A percentile compares a stretch with the other conserved stretches of the same genome.
phyloP scores from a whole-genome alignment of 1,284 basidiomycete species.

The Trichosporon sp. region DNA sequence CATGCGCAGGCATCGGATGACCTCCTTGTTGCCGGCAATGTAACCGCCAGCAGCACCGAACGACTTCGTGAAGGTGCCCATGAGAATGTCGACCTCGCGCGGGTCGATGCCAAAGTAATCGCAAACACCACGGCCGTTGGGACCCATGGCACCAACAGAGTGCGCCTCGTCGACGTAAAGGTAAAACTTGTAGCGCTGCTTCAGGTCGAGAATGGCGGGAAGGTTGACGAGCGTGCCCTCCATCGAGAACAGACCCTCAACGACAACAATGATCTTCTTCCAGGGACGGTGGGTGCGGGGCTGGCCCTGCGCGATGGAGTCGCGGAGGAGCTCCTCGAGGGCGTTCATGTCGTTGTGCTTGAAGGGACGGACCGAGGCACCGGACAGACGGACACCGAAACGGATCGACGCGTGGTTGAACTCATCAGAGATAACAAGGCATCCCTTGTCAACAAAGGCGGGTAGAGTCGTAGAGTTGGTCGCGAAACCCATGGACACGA shows the following conservation, averaged over 20 bases:
- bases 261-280: conserved; percentile 96
- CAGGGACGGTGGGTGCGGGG: conserved; percentile 96
- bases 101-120: conserved; percentile 94
- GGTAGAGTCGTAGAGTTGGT: conserved; percentile 97
- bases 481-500: conserved; percentile 96
- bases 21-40: conserved; percentile 76
- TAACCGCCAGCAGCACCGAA: conserved; percentile 98
- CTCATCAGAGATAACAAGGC: conserved; percentile 95
- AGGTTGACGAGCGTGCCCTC: conserved; percentile 91
- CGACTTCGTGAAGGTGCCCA: conserved; percentile 99
- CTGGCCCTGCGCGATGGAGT: conserved; percentile 95
- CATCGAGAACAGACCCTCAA: conserved; percentile 98
- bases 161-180: conserved; percentile 97
- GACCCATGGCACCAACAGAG: conserved; percentile 92
- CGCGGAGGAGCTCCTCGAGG: conserved; percentile 79
- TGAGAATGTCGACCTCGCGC: conserved; percentile 81
- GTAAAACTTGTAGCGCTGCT: conserved; percentile 98
- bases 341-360: conserved; percentile 94
- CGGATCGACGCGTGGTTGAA: conserved; percentile 95
- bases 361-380: conserved; percentile 88
- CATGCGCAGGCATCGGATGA: conserved; percentile 80
- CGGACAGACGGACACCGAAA: conserved; percentile 85
- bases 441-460: conserved; percentile 86
- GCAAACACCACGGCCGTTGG: conserved; percentile 88
- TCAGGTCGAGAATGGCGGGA: conserved; percentile 80